phyloP scores from a whole-genome alignment of 495 filamentous ascomycete genomes.

The Tuber microsphaerosporum region DNA sequence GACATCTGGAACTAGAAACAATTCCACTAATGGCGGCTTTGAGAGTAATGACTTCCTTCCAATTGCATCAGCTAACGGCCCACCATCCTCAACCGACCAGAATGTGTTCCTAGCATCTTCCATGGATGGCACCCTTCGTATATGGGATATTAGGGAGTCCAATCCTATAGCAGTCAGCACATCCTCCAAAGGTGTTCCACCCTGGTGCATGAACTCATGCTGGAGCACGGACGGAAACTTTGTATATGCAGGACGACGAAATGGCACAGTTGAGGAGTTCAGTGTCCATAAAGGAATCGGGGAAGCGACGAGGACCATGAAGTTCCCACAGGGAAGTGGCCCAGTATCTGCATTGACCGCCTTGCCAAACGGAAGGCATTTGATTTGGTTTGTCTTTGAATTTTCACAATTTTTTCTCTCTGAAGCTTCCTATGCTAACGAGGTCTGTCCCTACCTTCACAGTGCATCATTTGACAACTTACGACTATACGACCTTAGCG shows the following conservation, averaged over 20 bases:
- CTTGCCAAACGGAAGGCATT: slow-evolving; percentile 89
- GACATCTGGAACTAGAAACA: neutral
- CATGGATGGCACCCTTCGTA: slow-evolving; percentile 76
- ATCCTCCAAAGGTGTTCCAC: slow-evolving; percentile 58
- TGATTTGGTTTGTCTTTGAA: slow-evolving; percentile 60
- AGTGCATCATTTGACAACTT: slow-evolving; percentile 92
- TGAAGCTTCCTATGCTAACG: slow-evolving; percentile 3
- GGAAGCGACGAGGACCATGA: slow-evolving; percentile 70
- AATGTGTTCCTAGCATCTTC: slow-evolving; percentile 77
- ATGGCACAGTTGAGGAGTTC: slow-evolving; percentile 92
- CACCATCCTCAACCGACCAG: slow-evolving; percentile 31
- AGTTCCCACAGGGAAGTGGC: slow-evolving; percentile 82
- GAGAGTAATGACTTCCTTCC: neutral
- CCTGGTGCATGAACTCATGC: slow-evolving; percentile 97
- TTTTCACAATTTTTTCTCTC: slow-evolving; percentile 33
- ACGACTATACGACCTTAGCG: slow-evolving; percentile 78
- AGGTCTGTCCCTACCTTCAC: neutral
- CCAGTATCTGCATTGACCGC: slow-evolving; percentile 75
- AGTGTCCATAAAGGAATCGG: slow-evolving; percentile 72
- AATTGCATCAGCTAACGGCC: slow-evolving; percentile 4
- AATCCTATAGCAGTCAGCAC: slow-evolving; percentile 66
- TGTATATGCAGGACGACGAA: slow-evolving; percentile 86
- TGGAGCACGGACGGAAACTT: slow-evolving; percentile 95
- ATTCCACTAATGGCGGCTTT: neutral
- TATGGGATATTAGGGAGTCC: slow-evolving; percentile 81